phyloP scores from a whole-genome alignment of 129 eudicot species.

The Helianthus tuberosus region DNA sequence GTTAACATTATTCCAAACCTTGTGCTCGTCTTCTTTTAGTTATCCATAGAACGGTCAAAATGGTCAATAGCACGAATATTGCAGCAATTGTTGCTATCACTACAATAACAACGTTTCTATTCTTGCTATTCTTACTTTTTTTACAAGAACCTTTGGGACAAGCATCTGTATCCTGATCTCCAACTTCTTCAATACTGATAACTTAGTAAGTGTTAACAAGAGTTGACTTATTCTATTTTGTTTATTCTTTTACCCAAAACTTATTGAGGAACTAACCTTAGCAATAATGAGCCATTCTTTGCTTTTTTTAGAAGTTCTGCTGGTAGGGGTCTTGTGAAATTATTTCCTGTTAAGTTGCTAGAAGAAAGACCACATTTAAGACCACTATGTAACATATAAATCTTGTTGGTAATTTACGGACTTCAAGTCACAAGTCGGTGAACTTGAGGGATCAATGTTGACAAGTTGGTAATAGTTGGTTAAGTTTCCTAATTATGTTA shows the following conservation, averaged over 20 bases:
- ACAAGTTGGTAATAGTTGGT: no score
- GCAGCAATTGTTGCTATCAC: conserved; percentile 24
- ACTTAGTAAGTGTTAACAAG: not conserved
- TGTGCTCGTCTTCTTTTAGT: conserved; percentile 10
- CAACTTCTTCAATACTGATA: conserved; percentile 27
- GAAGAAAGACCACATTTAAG: not conserved
- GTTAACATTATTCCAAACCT: conserved; percentile 22
- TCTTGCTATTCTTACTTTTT: conserved; percentile 11
- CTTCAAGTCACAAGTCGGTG: no score
- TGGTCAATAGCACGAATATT: conserved; percentile 10
- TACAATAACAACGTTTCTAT: conserved; percentile 15
- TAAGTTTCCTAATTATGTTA: no score
- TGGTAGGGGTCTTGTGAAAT: conserved; percentile 38
- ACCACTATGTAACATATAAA: not conserved
- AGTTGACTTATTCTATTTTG: not conserved
- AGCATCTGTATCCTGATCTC: conserved; percentile 24
- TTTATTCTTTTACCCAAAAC: not conserved
- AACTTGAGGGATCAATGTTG: no score
- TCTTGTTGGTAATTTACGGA: no score
- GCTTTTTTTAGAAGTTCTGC: conserved; percentile 28
- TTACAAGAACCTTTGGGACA: conserved; percentile 34
- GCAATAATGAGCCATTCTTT: conserved; percentile 13
- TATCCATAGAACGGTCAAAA: conserved; percentile 21
- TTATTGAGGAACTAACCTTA: conserved; percentile 21
- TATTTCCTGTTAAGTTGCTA: conserved; percentile 36